Evolutionary conservation across 2,329 filamentous ascomycete species (phyloP).

Genomic region (Capronia epimyces): DNA sequence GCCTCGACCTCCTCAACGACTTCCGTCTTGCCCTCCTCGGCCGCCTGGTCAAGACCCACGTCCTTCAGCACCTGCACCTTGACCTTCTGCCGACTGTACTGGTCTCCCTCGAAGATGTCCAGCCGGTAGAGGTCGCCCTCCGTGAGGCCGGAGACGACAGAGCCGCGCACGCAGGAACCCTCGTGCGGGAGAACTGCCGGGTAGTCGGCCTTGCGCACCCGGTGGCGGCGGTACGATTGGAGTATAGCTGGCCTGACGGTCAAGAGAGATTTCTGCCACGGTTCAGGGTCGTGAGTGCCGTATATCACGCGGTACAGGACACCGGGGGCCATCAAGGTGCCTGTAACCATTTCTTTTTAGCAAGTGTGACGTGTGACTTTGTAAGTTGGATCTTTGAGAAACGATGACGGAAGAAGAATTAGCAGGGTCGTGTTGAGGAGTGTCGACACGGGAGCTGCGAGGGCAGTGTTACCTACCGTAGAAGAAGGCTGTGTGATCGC

Average conservation of each 20-base stretch:
- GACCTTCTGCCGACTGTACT: conserved; percentile 58
- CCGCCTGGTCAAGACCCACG: conserved; percentile 25
- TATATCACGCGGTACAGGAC: conserved; percentile 84
- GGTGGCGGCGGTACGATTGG: conserved; percentile 63
- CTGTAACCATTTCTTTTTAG: conserved; percentile 31
- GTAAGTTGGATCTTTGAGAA: neutral
- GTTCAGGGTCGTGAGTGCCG: conserved; percentile 49
- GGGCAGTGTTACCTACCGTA: conserved; percentile 53
- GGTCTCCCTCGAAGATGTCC: conserved; percentile 73
- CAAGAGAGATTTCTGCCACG: conserved; percentile 50
- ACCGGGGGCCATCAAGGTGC: conserved; percentile 72
- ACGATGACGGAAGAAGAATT: no score
- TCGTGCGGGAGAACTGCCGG: conserved; percentile 60
- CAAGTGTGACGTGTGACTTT: neutral
- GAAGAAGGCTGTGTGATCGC: conserved; percentile 56
- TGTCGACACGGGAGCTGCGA: no score
- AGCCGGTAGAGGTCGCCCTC: conserved; percentile 68
- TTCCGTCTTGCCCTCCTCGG: conserved; percentile 32
- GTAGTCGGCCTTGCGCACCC: conserved; percentile 68
- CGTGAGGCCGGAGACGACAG: conserved; percentile 71
- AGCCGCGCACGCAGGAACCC: conserved; percentile 61
- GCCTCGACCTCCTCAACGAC: conserved; percentile 43
- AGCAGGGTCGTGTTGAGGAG: no score
- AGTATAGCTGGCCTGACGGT: conserved; percentile 72
- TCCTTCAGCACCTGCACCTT: conserved; percentile 40